phyloP scores from a whole-genome alignment of 2,329 filamentous ascomycete species.

The Moelleriella libera region DNA sequence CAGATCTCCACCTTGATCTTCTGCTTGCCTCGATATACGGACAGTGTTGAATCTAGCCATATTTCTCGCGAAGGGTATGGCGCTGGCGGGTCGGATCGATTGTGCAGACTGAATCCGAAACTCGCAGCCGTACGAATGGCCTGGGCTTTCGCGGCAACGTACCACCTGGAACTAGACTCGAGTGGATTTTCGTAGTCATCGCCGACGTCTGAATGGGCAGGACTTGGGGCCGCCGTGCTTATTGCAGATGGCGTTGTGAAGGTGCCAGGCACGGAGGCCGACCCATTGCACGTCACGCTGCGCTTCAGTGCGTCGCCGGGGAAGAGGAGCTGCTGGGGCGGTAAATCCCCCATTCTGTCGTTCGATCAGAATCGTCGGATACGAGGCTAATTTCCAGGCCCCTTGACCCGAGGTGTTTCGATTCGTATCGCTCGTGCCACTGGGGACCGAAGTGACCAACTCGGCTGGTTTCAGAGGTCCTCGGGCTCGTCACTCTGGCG shows the following conservation, averaged over 20 bases:
- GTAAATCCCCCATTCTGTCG: neutral
- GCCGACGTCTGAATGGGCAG: slow-evolving; percentile 16
- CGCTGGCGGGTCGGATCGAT: slow-evolving; percentile 24
- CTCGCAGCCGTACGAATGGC: slow-evolving; percentile 29
- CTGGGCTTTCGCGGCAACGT: slow-evolving; percentile 25
- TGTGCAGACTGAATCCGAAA: slow-evolving; percentile 26
- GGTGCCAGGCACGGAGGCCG: neutral
- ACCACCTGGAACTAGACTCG: slow-evolving; percentile 28
- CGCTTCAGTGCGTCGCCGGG: slow-evolving; percentile 6
- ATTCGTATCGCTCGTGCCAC: too few species aligned
- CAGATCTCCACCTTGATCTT: slow-evolving; percentile 34
- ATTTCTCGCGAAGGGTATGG: slow-evolving; percentile 22
- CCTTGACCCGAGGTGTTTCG: too few species aligned
- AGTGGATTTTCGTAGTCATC: slow-evolving; percentile 29
- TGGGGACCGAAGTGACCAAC: too few species aligned
- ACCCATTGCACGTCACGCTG: slow-evolving; percentile 2
- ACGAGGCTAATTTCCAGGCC: too few species aligned
- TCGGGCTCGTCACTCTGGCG: too few species aligned
- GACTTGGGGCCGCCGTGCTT: slow-evolving; percentile 12
- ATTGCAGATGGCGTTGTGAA: slow-evolving; percentile 6
- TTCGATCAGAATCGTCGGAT: neutral
- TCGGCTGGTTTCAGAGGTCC: too few species aligned
- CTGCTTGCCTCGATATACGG: slow-evolving; percentile 17
- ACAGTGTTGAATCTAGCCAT: slow-evolving; percentile 28
- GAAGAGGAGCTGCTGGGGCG: neutral